Evolutionary conservation across 1,284 basidiomycete species (phyloP), one percentile per base, ranked within the genome.

Genomic region (Sporisorium scitamineum): DNA sequence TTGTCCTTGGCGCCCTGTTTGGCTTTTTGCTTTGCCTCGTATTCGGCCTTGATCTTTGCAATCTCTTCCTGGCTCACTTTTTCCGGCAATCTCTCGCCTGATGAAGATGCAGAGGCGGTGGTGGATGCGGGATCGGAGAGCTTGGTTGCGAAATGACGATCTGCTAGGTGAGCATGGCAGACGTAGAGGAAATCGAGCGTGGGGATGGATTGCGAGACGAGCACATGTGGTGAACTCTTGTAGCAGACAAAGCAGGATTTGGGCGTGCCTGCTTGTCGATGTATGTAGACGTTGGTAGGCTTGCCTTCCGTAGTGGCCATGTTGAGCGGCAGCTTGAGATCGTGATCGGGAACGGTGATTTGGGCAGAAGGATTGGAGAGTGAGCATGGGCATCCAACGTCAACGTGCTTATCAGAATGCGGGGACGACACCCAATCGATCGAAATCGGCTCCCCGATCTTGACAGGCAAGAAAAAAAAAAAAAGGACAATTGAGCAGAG

Each of bases 161-260:
- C 81, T 24, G 60, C 59, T 11, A 81, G 57, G 42, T 82, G 80
- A 1, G 75, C 65, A 39, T 61, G 56, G 48, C 82, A 84, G 62
- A 79, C 55, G 57, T 79, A 81, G 67, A 82, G 63, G 54, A 80
- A 82, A 57, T 84, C 82, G 16, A 65, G 52, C 24, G 53, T 59
- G 5, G 80, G 79, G n/a, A 74, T 61, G 0, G 68, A 68, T 14
- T 70, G 62, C 14, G 76, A 81, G 6, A 81, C 74, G 22, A 82
- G 74, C 27, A 84, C 79, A 37, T 73, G 71, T 3, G 76, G 70
- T 5, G 80, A 66, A 39, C 55, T 61, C 50, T 76, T 73, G 54
- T 62, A 61, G 61, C 80, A 82, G 13, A 82, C 68, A 42, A 76
- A 69, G 60, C 80, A 84, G 11, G 76, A 18, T 26, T 73, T 76